Conservation (phyloP, 2,329 filamentous ascomycete species). For the Sarocladiaceae sp. region DNA sequence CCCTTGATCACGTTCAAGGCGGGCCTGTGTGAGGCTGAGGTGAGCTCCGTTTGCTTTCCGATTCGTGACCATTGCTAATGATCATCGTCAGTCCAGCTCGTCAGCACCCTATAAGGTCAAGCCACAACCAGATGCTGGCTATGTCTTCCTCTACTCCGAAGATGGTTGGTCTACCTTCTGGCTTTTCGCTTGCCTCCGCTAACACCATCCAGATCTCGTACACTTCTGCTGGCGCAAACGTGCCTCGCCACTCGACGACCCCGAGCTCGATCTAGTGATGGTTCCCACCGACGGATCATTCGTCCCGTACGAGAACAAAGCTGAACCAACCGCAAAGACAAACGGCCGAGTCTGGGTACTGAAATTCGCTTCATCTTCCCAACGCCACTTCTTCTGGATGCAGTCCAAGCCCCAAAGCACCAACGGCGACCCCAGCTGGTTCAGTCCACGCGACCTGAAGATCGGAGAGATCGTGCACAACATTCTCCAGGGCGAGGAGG, state of each 20-base stretch:
- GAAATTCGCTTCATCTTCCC: constrained; percentile 89
- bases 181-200: constrained; percentile 7
- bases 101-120: constrained; percentile 67
- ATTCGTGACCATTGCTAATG: constrained; percentile 16
- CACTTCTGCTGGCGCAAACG: constrained; percentile 98
- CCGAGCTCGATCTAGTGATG: constrained; percentile 89
- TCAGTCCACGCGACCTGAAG: constrained; percentile 81
- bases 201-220: constrained; percentile 62
- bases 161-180: constrained; percentile 57
- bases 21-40: constrained; percentile 80
- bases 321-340: constrained; percentile 56
- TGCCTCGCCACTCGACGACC: constrained; percentile 61
- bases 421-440: constrained; percentile 66
- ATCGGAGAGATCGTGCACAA: constrained; percentile 83
- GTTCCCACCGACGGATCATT: constrained; percentile 87
- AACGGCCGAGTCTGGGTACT: constrained; percentile 91
- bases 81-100: constrained; percentile 29
- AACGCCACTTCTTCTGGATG: constrained; percentile 92
- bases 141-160: constrained; percentile 88
- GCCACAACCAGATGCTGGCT: constrained; percentile 69
- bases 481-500: constrained; percentile 82
- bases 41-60: constrained; percentile 39
- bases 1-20: constrained; percentile 97
- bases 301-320: constrained; percentile 66
- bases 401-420: constrained; percentile 81